Base-by-base conservation (phyloP, 2,329 filamentous ascomycete genomes). In the Trichoderma koningii region DNA sequence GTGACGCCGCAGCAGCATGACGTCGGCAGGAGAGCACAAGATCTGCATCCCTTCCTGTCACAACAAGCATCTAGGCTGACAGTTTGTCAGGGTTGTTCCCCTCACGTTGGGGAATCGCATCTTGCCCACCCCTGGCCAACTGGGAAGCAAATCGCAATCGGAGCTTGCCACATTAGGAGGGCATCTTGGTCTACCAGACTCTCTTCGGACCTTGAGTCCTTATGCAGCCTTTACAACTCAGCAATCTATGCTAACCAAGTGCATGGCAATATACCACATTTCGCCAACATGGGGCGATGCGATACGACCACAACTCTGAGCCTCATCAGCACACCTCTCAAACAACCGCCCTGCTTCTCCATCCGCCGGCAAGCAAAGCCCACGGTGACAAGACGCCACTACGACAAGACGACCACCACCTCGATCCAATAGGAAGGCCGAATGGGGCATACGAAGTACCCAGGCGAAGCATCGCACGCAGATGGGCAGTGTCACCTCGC, bases 1-100 rank as follows among this genome's bases (percentile, higher is more conserved):
- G 15, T 19, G 56, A 28, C 30, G 30, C 34, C 34, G 34, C 34
- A 45, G 34, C 56, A 60, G 38, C 45, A 60, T 51, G 56, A 60
- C 56, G 41, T 60, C 56, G 50, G 45, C 10, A 21, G 17, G 34
- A 12, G 14, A 19, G n/a, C 28, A 10, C 23, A 55, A 48, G 56
- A 60, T 60, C 56, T 50, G 56, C 56, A 34, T 34, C 4, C 9
- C 19, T 19, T 15, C 41, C 17, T 17, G 9, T 10, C 12, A 14
- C 51, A 21, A 41, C 51, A 47, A 47, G 45, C n/a, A 30, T 7
- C 30, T 9, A 30, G 30, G 30, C 30, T 30, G 30, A 30, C 30
- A 28, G 28, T 28, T 41, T 60, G 44, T 12, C 57, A 38, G 23
- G 48, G 12, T 42, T 26, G 4, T 42, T 30, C 45, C 45, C 28